Evolutionary conservation across 2,329 filamentous ascomycete genomes (phyloP).

Genomic region (Cadophora luteo-olivacea): DNA sequence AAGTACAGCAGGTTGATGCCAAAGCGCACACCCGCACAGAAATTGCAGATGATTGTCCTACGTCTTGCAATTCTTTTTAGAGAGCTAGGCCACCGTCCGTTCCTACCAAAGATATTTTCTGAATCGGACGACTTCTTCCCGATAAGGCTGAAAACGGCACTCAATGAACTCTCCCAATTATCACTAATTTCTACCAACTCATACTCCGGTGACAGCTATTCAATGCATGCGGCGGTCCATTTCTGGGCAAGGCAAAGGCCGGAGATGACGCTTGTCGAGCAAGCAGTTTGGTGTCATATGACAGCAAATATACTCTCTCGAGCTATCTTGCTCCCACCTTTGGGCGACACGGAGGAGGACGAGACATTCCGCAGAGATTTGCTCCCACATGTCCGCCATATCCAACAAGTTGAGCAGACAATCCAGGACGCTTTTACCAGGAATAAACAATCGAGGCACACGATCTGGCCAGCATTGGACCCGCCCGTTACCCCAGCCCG

Average conservation of each 20-base stretch:
- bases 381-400: conserved; percentile 22
- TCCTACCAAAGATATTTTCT: conserved; percentile 14
- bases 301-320: conserved; percentile 20
- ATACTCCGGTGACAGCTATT: conserved; percentile 14
- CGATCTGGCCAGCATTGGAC: conserved; percentile 9
- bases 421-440: conserved; percentile 20
- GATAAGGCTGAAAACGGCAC: conserved; percentile 13
- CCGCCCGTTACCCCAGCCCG: conserved; percentile 15
- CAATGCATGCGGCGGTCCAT: conserved; percentile 22
- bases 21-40: conserved; percentile 1
- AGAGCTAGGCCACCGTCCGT: conserved; percentile 9
- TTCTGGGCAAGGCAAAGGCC: conserved; percentile 23
- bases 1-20: neutral
- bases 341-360: conserved; percentile 15
- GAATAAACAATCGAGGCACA: conserved; percentile 21
- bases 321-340: conserved; percentile 19
- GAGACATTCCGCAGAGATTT: conserved; percentile 18
- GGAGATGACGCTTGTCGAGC: conserved; percentile 19
- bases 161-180: conserved; percentile 18
- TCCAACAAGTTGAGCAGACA: conserved; percentile 21
- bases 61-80: conserved; percentile 18
- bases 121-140: conserved; percentile 5
- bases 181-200: conserved; percentile 20
- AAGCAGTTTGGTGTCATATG: conserved; percentile 24
- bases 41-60: conserved; percentile 9